phyloP scores from a whole-genome alignment of 495 filamentous ascomycete species.

The Pseudotulostoma volvatum region DNA sequence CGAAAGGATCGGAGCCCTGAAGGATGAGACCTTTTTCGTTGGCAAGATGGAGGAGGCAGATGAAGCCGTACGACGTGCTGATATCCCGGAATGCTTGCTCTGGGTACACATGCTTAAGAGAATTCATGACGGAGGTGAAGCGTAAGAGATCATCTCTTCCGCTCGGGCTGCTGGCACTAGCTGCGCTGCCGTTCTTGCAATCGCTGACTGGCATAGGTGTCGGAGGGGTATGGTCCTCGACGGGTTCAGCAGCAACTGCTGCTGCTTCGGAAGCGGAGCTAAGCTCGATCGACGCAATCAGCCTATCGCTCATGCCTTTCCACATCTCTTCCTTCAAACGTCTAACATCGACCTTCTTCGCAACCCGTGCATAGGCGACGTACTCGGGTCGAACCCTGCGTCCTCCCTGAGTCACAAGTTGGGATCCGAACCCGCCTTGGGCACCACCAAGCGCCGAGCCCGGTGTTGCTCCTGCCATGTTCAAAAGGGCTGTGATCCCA shows the following conservation, averaged over 20 bases:
- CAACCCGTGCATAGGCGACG: slow-evolving; percentile 86
- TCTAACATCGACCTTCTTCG: slow-evolving; percentile 97
- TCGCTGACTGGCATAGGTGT: slow-evolving; percentile 17
- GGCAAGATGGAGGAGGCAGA: slow-evolving; percentile 85
- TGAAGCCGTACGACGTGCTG: slow-evolving; percentile 93
- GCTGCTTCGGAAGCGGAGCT: slow-evolving; percentile 16
- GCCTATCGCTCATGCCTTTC: slow-evolving; percentile 55
- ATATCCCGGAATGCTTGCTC: slow-evolving; percentile 78
- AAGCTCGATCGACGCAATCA: slow-evolving; percentile 24
- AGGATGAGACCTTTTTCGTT: slow-evolving; percentile 87
- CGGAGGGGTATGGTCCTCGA: slow-evolving; percentile 17
- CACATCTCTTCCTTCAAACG: slow-evolving; percentile 92
- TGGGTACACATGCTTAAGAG: slow-evolving; percentile 70
- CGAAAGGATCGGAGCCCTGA: slow-evolving; percentile 28
- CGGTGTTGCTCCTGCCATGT: slow-evolving; percentile 30
- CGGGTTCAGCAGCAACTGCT: slow-evolving; percentile 12
- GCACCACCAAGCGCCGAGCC: slow-evolving; percentile 14
- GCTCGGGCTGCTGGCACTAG: slow-evolving; percentile 3
- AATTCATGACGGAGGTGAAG: slow-evolving; percentile 85
- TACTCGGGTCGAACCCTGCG: slow-evolving; percentile 78
- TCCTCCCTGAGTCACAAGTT: slow-evolving; percentile 75
- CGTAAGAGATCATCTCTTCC: slow-evolving; percentile 38
- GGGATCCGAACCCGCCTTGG: slow-evolving; percentile 66
- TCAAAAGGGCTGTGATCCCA: slow-evolving; percentile 25
- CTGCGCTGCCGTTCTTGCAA: slow-evolving; percentile 6